A percentile compares a stretch with the other conserved stretches of the same genome.
Conservation (phyloP, 306 rosid genomes). For the Hylodesmum podocarpum region DNA sequence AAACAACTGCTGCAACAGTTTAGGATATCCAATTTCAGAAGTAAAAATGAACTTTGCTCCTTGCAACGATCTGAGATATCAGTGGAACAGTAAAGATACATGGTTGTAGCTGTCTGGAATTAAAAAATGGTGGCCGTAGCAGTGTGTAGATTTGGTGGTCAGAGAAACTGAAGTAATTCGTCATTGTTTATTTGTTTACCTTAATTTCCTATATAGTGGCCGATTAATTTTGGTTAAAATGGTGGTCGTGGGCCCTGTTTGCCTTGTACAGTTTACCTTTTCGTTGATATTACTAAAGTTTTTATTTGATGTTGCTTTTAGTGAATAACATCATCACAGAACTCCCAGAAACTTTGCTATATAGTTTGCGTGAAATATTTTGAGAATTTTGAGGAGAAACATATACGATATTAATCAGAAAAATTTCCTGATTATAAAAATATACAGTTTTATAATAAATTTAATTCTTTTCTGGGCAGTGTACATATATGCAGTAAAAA, state of each 20-base stretch:
- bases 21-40: conserved; percentile 20
- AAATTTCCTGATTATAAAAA: too few relatives aligned
- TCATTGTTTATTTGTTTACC: conserved; percentile 40
- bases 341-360: too few relatives aligned
- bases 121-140: conserved; percentile 22
- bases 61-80: conserved; percentile 15
- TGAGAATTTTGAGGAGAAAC: too few relatives aligned
- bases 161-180: conserved; percentile 22
- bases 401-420: too few relatives aligned
- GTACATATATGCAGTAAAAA: too few relatives aligned
- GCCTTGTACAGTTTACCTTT: conserved; percentile 54
- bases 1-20: conserved; percentile 35
- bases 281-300: conserved; percentile 38
- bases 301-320: conserved; percentile 11
- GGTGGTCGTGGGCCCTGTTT: conserved; percentile 17
- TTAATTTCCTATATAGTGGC: conserved; percentile 28
- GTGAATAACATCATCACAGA: not conserved
- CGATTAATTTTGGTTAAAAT: conserved; percentile 11
- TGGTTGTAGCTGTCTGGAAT: conserved; percentile 25
- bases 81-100: conserved; percentile 10
- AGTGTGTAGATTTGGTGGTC: conserved; percentile 36
- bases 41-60: conserved; percentile 34
- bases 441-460: too few relatives aligned
- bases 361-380: too few relatives aligned
- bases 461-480: too few relatives aligned